Evolutionary conservation across 257 asterid species (phyloP), one percentile per base, ranked within the genome.

Genomic region (Rehmannia glutinosa): DNA sequence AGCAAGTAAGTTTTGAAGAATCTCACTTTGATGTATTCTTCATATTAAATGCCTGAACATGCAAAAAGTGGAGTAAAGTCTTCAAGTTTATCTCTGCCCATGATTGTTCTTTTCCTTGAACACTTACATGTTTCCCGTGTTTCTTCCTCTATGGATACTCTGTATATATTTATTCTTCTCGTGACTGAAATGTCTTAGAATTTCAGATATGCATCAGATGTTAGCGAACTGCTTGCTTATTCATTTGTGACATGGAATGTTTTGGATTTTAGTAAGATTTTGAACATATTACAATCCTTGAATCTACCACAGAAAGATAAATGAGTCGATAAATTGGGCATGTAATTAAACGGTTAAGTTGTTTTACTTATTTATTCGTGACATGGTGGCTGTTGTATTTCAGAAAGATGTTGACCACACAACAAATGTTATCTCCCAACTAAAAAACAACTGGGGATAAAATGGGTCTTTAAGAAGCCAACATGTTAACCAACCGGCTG

Each of bases 1-100:
- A 86, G 78, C 92, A 85, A 65, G 98, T 92, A 45, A 61, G 80
- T 38, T n/a, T 56, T 28, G 54, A 39, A 51, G 56, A 28, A 43
- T 52, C 51, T 16, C 41, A n/a, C 10, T 51, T 32, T 68, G 45
- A 27, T 54, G 27, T 20, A 12, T 35, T 42, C 8, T 28, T 16
- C 62, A n/a, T 49, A 62, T 11, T 20, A 46, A 21, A 33, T 55
- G 62, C 71, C 27, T 41, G 49, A 45, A 51, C 43, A 39, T 0
- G 2, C n/a, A n/a, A 36, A 25, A n/a, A 45, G 8, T 66, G 1
- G 25, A 13, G 16, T 8, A 20, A 10, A 7, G 7, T 6, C n/a
- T n/a, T n/a, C n/a, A n/a, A n/a, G n/a, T 67, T 74, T 25, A 1
- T 30, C 33, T 43, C 33, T 23, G 42, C 60, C 11, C 8, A 1